Percentiles rank a stretch among this genome's conserved stretches.
phyloP scores from a whole-genome alignment of 805 yeast genomes.

The Wickerhamiella brachini region DNA sequence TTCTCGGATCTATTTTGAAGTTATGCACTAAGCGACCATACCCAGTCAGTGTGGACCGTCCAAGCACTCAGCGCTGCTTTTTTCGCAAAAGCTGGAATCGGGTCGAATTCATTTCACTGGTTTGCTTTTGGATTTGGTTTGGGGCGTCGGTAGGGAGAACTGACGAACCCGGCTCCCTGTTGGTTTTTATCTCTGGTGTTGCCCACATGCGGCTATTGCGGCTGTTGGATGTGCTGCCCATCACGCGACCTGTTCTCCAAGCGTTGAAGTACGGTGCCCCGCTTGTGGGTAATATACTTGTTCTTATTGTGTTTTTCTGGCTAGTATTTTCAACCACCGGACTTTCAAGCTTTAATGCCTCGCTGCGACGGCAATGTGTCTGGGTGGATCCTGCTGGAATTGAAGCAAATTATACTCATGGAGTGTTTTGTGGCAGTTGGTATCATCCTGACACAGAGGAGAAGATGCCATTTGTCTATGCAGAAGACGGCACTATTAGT shows the following conservation, averaged over 20 bases:
- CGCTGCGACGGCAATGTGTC: conserved; percentile 71
- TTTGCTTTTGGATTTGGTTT: conserved; percentile 65
- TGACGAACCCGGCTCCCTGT: conserved; percentile 4
- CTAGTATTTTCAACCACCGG: conserved; percentile 72
- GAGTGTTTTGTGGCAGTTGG: conserved; percentile 74
- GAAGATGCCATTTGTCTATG: conserved; percentile 37
- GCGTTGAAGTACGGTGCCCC: conserved; percentile 64
- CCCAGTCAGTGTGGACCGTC: neutral
- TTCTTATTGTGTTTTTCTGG: conserved; percentile 74
- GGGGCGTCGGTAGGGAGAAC: conserved; percentile 34
- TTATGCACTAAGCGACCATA: neutral
- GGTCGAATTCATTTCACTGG: conserved; percentile 58
- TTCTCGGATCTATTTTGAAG: neutral
- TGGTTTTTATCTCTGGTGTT: conserved; percentile 24
- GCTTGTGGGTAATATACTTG: conserved; percentile 53
- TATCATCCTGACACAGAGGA: conserved; percentile 33
- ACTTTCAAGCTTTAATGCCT: conserved; percentile 75
- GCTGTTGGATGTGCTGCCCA: conserved; percentile 55
- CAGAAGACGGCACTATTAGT: conserved; percentile 11
- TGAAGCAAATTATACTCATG: conserved; percentile 41
- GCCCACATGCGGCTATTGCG: conserved; percentile 66
- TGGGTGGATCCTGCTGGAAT: conserved; percentile 69
- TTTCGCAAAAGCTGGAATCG: conserved; percentile 76
- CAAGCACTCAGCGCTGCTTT: conserved; percentile 8
- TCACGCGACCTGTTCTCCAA: conserved; percentile 56